Conservation (phyloP, 2,329 filamentous ascomycete genomes). For the Cladosporium colombiae region DNA sequence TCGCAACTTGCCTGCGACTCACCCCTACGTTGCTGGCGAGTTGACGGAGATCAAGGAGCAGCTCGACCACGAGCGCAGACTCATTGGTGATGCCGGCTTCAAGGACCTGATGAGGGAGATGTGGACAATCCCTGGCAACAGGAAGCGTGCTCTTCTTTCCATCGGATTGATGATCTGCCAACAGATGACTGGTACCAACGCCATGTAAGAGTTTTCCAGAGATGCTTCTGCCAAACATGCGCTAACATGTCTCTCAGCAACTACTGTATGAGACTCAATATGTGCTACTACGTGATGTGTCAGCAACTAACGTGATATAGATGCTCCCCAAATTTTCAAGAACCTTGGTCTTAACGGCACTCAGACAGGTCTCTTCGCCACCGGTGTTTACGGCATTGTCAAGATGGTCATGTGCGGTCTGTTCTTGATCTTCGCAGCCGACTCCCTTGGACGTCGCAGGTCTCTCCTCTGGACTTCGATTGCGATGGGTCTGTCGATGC, state of each 20-base stretch:
- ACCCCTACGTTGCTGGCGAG: slow-evolving; percentile 52
- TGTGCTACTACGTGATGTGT: neutral
- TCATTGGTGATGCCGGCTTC: slow-evolving; percentile 62
- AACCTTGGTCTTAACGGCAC: slow-evolving; percentile 62
- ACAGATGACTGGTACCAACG: slow-evolving; percentile 69
- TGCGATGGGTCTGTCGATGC: slow-evolving; percentile 61
- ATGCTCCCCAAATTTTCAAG: slow-evolving; percentile 64
- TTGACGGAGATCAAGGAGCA: slow-evolving; percentile 65
- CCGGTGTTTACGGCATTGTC: slow-evolving; percentile 71
- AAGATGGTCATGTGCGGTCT: slow-evolving; percentile 65
- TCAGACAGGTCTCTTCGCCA: slow-evolving; percentile 66
- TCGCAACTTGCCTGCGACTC: slow-evolving; percentile 61
- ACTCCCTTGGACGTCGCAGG: slow-evolving; percentile 69
- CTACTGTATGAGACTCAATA: slow-evolving; percentile 48
- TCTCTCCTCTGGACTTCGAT: slow-evolving; percentile 47
- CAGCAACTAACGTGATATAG: slow-evolving; percentile 4
- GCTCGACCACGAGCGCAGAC: slow-evolving; percentile 71
- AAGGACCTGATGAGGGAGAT: slow-evolving; percentile 68
- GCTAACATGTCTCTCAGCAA: slow-evolving; percentile 46
- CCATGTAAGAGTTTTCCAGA: slow-evolving; percentile 19
- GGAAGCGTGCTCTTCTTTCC: slow-evolving; percentile 65
- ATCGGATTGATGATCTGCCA: slow-evolving; percentile 68
- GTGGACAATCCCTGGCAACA: slow-evolving; percentile 63
- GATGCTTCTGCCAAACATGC: neutral
- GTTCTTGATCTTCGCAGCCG: slow-evolving; percentile 73